phyloP scores from a whole-genome alignment of 257 asterid species.

The Striga asiatica region DNA sequence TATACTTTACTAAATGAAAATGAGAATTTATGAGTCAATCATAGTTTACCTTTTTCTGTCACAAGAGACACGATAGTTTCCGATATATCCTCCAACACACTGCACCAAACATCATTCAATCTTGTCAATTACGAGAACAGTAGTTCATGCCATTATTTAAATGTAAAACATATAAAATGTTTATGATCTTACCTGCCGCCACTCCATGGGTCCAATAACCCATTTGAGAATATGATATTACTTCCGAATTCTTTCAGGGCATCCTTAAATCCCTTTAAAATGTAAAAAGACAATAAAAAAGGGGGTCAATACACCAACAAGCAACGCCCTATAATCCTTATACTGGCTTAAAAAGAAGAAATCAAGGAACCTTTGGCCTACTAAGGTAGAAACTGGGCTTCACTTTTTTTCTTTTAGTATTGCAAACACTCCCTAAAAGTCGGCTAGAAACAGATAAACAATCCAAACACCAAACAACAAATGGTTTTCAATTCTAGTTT shows the following conservation, averaged over 20 bases:
- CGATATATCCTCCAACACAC: slow-evolving; percentile 75
- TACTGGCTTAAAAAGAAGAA: neutral
- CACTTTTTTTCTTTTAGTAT: no score
- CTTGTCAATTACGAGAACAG: slow-evolving; percentile 7
- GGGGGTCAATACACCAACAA: slow-evolving; percentile 3
- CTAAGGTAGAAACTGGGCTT: no score
- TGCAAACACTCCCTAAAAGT: no score
- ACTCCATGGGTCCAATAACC: slow-evolving; percentile 93
- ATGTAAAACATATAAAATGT: neutral
- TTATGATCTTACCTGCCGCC: slow-evolving; percentile 64
- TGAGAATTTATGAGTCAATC: neutral
- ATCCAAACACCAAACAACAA: no score
- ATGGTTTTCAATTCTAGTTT: no score
- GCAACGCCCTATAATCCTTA: neutral
- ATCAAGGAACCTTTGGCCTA: no score
- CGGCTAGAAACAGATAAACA: no score
- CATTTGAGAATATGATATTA: slow-evolving; percentile 89
- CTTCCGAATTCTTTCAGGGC: slow-evolving; percentile 65
- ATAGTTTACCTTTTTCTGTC: slow-evolving; percentile 56
- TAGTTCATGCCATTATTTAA: neutral
- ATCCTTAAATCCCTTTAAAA: slow-evolving; percentile 45
- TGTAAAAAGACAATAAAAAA: slow-evolving; percentile 4
- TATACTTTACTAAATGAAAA: neutral
- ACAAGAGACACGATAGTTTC: slow-evolving; percentile 72
- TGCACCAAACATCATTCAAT: slow-evolving; percentile 23